Evolutionary conservation across 208 protist genomes (phyloP), one percentile per base, ranked within the genome.

Genomic region (Acanthamoeba healyi): DNA sequence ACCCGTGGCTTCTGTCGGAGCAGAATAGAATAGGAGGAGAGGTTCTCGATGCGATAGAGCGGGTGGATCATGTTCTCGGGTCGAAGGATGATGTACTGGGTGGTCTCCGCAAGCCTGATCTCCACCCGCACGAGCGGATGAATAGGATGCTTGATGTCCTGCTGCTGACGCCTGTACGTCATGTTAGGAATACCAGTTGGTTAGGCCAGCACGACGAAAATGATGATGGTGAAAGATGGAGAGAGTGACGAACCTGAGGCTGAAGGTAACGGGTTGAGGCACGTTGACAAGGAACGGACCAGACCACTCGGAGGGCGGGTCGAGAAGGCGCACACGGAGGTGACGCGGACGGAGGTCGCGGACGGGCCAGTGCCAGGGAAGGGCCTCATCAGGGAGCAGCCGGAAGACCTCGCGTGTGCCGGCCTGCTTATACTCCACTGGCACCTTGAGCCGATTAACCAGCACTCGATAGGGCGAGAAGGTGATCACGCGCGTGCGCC

Each of bases 1-100:
- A 72, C 63, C 63, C 63, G 26, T 34, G 63, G 24, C 63, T 72
- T 72, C 32, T 77, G 67, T n/a, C 67, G 67, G 38, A 77, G 34
- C 4, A 77, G 67, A 6, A 77, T 34, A 12, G 67, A 24, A 24
- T 77, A 29, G 67, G 67, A 77, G 67, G 67, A 77, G 32, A 77
- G 67, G 67, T 77, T 77, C 67, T 77, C 67, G 67, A 77, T 77
- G 67, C 67, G 67, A 34, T 77, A 77, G 67, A 77, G 67, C 67
- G 67, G 67, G 67, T 77, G 67, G 34, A 34, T 40, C 67, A 77
- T 34, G 38, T 77, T 77, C 67, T 77, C 67, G 32, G 67, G 38
- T 22, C 67, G 67, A 10, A 77, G 67, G 32, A 77, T 15, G 67
- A 77, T 29, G 67, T 77, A 77, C 32, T 42, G 67, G 32, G 67